Conservation (phyloP, 305 asterid species). For the Solanum hybrid region DNA sequence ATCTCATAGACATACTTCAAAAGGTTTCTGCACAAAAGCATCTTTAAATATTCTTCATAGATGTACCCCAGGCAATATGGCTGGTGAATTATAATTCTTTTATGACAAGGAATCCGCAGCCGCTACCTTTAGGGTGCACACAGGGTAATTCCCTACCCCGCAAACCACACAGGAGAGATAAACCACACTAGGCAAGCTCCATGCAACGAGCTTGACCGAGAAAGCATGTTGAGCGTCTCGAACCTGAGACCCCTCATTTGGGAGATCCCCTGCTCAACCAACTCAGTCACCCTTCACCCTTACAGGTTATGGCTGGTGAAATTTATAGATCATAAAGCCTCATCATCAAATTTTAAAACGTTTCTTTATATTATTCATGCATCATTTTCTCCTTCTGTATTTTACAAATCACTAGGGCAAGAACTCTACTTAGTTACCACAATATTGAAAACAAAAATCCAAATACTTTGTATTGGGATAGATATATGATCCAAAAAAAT, state of each 20-base stretch:
- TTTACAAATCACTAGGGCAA: neutral
- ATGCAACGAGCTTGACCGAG: neutral
- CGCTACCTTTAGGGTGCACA: neutral
- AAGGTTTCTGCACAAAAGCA: neutral
- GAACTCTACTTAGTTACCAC: neutral
- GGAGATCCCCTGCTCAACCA: neutral
- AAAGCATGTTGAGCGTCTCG: neutral
- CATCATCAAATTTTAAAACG: neutral
- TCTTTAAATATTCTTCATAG: neutral
- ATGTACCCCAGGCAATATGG: neutral
- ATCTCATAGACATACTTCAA: neutral
- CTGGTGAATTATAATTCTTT: neutral
- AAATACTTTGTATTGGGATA: neutral
- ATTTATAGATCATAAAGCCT: neutral
- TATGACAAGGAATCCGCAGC: neutral
- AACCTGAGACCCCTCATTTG: neutral
- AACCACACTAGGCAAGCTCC: neutral
- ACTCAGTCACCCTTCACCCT: neutral
- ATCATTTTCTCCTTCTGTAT: neutral
- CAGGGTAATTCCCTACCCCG: neutral
- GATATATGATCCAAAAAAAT: neutral
- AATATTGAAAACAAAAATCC: neutral
- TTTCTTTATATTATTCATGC: neutral
- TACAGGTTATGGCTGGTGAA: neutral
- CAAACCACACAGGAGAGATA: neutral